Evolutionary conservation across 176 grass and related monocot genomes (phyloP).

Genomic region (Rhynchospora breviuscula): DNA sequence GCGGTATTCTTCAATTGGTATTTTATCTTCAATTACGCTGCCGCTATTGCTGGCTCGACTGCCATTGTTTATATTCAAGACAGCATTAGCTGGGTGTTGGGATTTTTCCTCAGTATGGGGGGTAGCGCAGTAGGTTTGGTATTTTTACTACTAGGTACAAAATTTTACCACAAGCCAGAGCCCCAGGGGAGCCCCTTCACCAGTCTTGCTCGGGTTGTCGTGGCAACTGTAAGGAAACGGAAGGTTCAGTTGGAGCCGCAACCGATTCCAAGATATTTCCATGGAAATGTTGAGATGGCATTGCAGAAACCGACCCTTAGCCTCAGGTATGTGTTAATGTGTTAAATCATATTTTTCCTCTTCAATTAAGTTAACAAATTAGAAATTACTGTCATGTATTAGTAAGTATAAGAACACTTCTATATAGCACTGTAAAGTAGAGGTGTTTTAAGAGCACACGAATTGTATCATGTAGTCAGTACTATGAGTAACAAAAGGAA

Average conservation of each 20-base stretch:
- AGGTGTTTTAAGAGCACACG: too few relatives aligned
- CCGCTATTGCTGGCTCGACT: conserved; percentile 47
- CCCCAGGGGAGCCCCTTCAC: conserved; percentile 63
- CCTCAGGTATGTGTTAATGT: conserved; percentile 41
- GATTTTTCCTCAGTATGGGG: conserved; percentile 31
- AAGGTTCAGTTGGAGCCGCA: conserved; percentile 12
- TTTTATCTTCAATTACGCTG: conserved; percentile 49
- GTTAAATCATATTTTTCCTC: not conserved
- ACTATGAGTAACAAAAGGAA: not conserved
- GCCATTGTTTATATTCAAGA: conserved; percentile 65
- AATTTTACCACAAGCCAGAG: conserved; percentile 35
- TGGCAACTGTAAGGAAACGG: conserved; percentile 50
- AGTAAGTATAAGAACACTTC: too few relatives aligned
- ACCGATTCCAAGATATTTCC: conserved; percentile 25
- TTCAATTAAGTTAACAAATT: too few relatives aligned
- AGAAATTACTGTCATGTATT: too few relatives aligned
- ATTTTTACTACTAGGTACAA: conserved; percentile 39
- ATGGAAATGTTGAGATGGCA: conserved; percentile 8
- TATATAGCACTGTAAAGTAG: too few relatives aligned
- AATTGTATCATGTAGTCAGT: too few relatives aligned
- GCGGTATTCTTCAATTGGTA: conserved; percentile 80
- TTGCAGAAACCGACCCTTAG: conserved; percentile 27
- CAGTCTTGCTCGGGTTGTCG: conserved; percentile 39
- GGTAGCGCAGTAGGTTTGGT: conserved; percentile 27
- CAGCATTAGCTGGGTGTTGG: conserved; percentile 46